Percentiles rank a stretch among this genome's conserved stretches.
Conservation (phyloP, 306 rosid species). For the Arachis hypogaea region DNA sequence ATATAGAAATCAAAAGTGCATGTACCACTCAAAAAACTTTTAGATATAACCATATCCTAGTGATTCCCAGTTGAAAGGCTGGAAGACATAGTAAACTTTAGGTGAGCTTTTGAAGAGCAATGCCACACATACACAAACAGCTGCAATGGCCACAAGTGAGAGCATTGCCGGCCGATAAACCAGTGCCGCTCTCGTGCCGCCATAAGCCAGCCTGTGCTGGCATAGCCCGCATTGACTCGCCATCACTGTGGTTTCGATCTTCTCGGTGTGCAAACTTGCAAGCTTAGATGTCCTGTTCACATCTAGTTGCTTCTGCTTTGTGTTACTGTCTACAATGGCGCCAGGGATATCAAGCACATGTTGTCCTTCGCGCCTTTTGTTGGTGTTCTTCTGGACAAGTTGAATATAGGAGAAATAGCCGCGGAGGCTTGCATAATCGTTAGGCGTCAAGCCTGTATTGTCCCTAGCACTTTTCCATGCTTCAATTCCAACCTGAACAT, state of each 20-base stretch:
- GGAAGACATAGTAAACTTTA: constrained; percentile 62
- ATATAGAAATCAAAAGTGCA: neutral
- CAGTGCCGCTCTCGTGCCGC: constrained; percentile 48
- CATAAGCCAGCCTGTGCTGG: constrained; percentile 49
- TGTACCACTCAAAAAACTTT: constrained; percentile 16
- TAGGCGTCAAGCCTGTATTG: constrained; percentile 65
- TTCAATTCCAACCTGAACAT: constrained; percentile 76
- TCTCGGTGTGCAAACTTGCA: constrained; percentile 59
- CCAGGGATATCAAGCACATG: constrained; percentile 71
- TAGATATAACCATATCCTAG: constrained; percentile 70
- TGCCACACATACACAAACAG: constrained; percentile 89
- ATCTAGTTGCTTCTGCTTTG: constrained; percentile 47
- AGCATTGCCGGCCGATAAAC: constrained; percentile 82
- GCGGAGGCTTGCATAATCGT: constrained; percentile 68
- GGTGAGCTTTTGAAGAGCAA: constrained; percentile 89
- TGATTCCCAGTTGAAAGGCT: constrained; percentile 82
- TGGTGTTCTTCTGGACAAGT: constrained; percentile 64
- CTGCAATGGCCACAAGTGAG: constrained; percentile 84
- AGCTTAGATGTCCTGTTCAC: constrained; percentile 44
- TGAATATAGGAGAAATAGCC: constrained; percentile 68
- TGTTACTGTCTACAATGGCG: constrained; percentile 42
- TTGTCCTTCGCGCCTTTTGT: constrained; percentile 46
- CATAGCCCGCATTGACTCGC: constrained; percentile 53
- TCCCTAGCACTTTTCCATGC: constrained; percentile 83
- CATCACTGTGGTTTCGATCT: constrained; percentile 29